A percentile compares a stretch with the other conserved stretches of the same genome.
phyloP scores from a whole-genome alignment of 352 stramenopile genomes.

The Pythium periplocum region DNA sequence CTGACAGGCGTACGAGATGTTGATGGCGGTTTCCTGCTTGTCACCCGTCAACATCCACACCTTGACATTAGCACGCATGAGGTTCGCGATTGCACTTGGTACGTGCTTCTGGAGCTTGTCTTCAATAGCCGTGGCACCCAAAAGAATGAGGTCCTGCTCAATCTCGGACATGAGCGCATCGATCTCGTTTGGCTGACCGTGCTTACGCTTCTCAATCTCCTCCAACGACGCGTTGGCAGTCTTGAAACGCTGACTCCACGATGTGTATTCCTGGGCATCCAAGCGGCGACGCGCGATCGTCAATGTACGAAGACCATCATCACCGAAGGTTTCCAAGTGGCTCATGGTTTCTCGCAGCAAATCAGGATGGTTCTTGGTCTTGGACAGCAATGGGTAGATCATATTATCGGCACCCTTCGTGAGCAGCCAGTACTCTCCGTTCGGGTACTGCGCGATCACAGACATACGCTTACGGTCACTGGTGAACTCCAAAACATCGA shows the following conservation, averaged over 20 bases:
- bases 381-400: conserved; percentile 79
- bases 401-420: conserved; percentile 93
- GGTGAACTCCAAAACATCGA: conserved; percentile 96
- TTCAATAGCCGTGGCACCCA: conserved; percentile 91
- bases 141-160: conserved; percentile 71
- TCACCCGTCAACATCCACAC: conserved; percentile 94
- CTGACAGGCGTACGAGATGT: conserved; percentile 90
- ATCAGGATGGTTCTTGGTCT: conserved; percentile 48
- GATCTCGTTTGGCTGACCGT: conserved; percentile 57
- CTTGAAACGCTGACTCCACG: conserved; percentile 66
- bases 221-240: conserved; percentile 59
- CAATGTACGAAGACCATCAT: conserved; percentile 82
- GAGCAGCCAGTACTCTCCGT: conserved; percentile 62
- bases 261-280: conserved; percentile 43
- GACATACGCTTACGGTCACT: conserved; percentile 84
- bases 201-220: conserved; percentile 79
- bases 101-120: conserved; percentile 92
- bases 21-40: conserved; percentile 93
- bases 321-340: conserved; percentile 75
- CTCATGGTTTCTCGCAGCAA: conserved; percentile 49
- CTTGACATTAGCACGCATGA: conserved; percentile 86
- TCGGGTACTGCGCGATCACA: conserved; percentile 63
- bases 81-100: conserved; percentile 75
- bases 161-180: conserved; percentile 73
- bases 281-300: conserved; percentile 66